Evolutionary conservation across 192 early-diverging fungal genomes (phyloP).

Genomic region (Backusella westeae): DNA sequence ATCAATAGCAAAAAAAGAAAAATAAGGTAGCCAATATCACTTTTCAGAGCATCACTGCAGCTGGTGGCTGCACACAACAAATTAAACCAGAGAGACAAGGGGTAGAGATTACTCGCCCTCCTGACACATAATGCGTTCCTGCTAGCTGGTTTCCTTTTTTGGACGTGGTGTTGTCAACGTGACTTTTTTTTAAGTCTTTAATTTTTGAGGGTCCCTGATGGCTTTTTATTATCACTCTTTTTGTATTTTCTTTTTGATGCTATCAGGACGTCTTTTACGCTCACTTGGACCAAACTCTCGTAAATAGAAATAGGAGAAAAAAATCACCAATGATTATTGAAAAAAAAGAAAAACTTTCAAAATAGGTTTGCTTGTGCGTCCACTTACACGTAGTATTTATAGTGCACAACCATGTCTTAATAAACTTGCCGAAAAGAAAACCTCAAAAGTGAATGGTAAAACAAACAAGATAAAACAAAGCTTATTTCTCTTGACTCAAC

Average conservation of each 20-base stretch:
- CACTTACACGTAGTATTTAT: constrained; percentile 6
- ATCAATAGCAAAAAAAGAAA: no score
- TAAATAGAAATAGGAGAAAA: background rate
- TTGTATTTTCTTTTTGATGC: background rate
- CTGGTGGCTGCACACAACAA: no score
- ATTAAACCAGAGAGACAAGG: no score
- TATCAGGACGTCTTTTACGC: background rate
- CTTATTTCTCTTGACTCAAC: background rate
- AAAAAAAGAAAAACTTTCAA: background rate
- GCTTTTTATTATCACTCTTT: background rate
- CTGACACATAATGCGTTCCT: background rate
- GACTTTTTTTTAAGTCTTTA: background rate
- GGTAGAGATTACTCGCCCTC: no score
- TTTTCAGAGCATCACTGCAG: no score
- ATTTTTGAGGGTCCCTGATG: background rate
- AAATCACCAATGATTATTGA: background rate
- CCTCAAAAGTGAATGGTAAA: background rate
- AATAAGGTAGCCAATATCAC: no score
- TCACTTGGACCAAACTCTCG: background rate
- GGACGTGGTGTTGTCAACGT: background rate
- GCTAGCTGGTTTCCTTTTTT: background rate
- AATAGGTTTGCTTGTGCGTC: background rate
- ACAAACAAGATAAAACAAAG: background rate
- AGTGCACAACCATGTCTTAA: background rate
- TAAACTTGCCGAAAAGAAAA: background rate